Evolutionary conservation across 106 monocot genomes (phyloP), one percentile per base, ranked within the genome.

Genomic region (Vanilla planifolia): DNA sequence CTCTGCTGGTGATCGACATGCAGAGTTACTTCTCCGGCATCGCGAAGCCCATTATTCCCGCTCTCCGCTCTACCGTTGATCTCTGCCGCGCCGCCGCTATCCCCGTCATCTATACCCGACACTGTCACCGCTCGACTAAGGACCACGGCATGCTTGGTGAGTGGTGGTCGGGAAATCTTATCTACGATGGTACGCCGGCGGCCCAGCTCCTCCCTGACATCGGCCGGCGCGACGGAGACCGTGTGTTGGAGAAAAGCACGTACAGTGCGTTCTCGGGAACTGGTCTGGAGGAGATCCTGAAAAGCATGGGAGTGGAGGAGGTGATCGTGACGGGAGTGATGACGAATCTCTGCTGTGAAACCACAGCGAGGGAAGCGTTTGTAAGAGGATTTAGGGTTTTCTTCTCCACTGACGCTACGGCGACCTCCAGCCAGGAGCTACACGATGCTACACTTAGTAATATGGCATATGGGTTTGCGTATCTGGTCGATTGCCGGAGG

Each of bases 341-440:
- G 84, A 93, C 92, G 2, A 88, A 93, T 48, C 73, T 88, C 40
- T 93, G 92, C 67, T 93, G 92, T 63, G 92, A 88, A 79, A 93
- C 88, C 11, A 72, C 92, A 37, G 81, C 88, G 41, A 79, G 92
- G 70, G 92, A 88, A 51, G 88, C 92, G 24, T 93, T 88, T 47
- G 61, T 82, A 0, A 78, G 73, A 63, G 92, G 84, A 35, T 93
- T 88, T 65, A 48, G 92, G 76, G 88, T 93, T 17, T 93, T 93
- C 81, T 88, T 88, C 71, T 88, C 85, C 7, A 69, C 78, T 2
- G 88, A 93, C 25, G 83, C 86, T 23, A 88, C 92, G 0, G 83
- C 46, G 23, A 88, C 87, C 6, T 15, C 65, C 36, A 74, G 45
- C 53, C 24, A n/a, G 32, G 92, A 88, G 8, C 59, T 93, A 62